These are phyloP conservation scores for Warburgia ugandensis DNA, from an alignment of 164 flowering plant species.

Conservation along the genomic window DNA sequence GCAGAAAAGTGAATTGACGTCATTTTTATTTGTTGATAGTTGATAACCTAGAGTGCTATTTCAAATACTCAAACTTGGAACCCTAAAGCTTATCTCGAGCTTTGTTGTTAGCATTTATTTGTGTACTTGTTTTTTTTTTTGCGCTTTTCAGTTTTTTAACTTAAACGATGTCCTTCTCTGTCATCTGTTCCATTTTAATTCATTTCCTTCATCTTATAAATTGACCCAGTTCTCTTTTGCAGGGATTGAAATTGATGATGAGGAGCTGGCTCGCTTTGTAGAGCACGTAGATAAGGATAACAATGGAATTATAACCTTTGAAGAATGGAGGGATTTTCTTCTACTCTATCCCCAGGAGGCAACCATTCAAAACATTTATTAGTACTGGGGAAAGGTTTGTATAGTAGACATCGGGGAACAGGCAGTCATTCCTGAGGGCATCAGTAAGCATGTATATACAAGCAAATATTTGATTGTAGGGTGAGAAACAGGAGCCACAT, in stretches of 20 bases:
- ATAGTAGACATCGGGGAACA: conserved; percentile 97
- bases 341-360: conserved; percentile 98
- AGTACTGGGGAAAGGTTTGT: conserved; percentile 87
- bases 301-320: conserved; percentile 92
- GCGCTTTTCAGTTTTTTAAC: too few species aligned
- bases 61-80: too few species aligned
- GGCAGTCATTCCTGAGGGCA: conserved; percentile 83
- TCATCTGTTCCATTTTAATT: neutral
- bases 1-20: too few species aligned
- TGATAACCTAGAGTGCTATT: too few species aligned
- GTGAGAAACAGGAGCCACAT: conserved; percentile 88
- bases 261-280: conserved; percentile 87
- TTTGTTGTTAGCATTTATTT: too few species aligned
- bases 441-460: conserved; percentile 73
- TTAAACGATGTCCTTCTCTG: neutral
- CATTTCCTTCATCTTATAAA: conserved; percentile 43
- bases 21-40: too few species aligned
- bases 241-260: conserved; percentile 93
- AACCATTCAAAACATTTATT: conserved; percentile 83
- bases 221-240: conserved; percentile 40
- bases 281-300: conserved; percentile 97
- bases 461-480: conserved; percentile 87
- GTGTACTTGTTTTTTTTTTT: too few species aligned
- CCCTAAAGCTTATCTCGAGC: too few species aligned
- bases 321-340: conserved; percentile 98